Percentiles rank a stretch among this genome's conserved stretches.
phyloP scores from a whole-genome alignment of 371 early-diverging fungal genomes.

The Mycotypha africana region DNA sequence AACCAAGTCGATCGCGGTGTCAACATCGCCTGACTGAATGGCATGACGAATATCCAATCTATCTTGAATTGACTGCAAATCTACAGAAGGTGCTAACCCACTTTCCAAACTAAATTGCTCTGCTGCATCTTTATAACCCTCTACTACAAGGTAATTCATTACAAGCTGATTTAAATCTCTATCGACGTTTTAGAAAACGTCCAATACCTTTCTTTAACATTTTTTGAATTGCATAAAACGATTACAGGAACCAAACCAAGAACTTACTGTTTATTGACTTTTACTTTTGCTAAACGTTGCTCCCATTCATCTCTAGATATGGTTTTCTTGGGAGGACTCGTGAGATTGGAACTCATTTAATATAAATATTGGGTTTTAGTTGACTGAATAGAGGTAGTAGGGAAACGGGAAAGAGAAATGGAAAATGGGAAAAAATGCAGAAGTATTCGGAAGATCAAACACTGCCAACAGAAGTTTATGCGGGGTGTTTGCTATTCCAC shows the following conservation, averaged over 20 bases:
- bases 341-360: too few species aligned
- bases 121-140: conserved; percentile 97
- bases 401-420: too few species aligned
- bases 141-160: conserved; percentile 97
- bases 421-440: too few species aligned
- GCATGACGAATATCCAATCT: conserved; percentile 92
- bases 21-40: conserved; percentile 85
- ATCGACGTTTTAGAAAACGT: not conserved
- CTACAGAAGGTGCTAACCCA: conserved; percentile 70
- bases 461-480: too few species aligned
- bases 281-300: conserved; percentile 49
- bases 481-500: conserved; percentile 54
- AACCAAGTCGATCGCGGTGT: conserved; percentile 89
- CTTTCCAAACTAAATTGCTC: conserved; percentile 89
- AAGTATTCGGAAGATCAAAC: too few species aligned
- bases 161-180: conserved; percentile 91
- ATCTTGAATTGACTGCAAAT: conserved; percentile 87
- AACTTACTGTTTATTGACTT: conserved; percentile 64
- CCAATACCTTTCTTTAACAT: not conserved
- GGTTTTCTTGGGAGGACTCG: conserved; percentile 46
- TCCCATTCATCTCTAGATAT: conserved; percentile 62
- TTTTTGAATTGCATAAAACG: too few species aligned
- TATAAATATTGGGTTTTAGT: too few species aligned
- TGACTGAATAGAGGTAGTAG: too few species aligned
- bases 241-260: too few species aligned